A percentile compares a stretch with the other conserved stretches of the same genome.
These are phyloP conservation scores for Podila verticillata DNA, from an alignment of 192 early-diverging fungal genomes.

Conservation along the genomic window DNA sequence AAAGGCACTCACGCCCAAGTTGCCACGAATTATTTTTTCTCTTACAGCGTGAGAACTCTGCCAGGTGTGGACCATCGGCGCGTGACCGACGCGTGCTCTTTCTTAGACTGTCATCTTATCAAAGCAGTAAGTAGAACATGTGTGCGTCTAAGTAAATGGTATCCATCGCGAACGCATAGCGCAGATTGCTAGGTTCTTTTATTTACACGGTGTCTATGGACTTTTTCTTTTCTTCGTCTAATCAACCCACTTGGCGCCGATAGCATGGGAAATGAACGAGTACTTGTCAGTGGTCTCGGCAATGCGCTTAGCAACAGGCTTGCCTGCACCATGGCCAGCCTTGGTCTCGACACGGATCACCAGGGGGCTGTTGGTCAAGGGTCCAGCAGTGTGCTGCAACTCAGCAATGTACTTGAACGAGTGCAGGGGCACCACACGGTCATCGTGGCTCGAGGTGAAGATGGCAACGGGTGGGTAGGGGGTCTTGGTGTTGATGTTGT, in stretches of 20 bases:
- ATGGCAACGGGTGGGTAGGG: constrained; percentile 71
- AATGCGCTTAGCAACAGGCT: constrained; percentile 69
- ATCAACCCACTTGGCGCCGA: constrained; percentile 64
- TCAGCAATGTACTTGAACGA: constrained; percentile 73
- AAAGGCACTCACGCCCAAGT: no score
- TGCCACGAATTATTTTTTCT: no score
- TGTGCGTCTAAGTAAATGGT: no score
- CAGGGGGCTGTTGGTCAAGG: constrained; percentile 63
- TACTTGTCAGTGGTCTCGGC: constrained; percentile 72
- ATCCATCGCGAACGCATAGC: background rate
- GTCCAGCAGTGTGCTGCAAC: constrained; percentile 63
- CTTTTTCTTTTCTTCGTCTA: constrained; percentile 4
- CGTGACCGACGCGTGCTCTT: no score
- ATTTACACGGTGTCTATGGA: constrained; percentile 2
- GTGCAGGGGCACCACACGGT: constrained; percentile 73
- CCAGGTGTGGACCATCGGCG: no score
- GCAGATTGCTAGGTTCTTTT: background rate
- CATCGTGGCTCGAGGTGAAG: constrained; percentile 75
- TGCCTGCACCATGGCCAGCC: constrained; percentile 78
- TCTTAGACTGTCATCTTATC: no score
- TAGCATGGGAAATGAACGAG: constrained; percentile 62
- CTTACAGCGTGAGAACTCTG: no score
- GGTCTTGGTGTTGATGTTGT: constrained; percentile 64
- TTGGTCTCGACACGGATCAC: constrained; percentile 72
- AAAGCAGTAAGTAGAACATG: no score